Evolutionary conservation across 1,139 yeast genomes (phyloP).

Genomic region (Candida neerlandica): DNA sequence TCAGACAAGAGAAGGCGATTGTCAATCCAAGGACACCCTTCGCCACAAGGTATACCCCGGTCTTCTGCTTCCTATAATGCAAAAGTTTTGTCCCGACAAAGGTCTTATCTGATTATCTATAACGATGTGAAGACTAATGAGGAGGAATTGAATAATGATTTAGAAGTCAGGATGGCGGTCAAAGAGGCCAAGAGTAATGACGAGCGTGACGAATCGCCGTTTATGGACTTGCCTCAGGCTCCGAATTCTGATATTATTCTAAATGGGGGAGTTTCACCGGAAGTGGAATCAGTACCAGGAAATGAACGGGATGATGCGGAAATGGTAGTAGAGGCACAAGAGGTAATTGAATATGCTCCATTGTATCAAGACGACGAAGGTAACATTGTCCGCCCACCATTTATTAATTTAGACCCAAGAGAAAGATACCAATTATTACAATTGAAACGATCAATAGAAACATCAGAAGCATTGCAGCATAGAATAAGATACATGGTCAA

Average conservation of each 20-base stretch:
- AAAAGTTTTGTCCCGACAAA: constrained; percentile 14
- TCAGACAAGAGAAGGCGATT: constrained; percentile 35
- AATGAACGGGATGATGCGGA: background rate
- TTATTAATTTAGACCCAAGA: constrained; percentile 46
- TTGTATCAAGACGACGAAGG: constrained; percentile 41
- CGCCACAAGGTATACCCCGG: constrained; percentile 30
- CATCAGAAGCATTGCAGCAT: constrained; percentile 34
- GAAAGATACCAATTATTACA: constrained; percentile 48
- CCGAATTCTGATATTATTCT: constrained; percentile 5
- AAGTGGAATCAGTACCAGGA: background rate
- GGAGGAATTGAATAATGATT: constrained; percentile 29
- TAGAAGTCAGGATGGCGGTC: constrained; percentile 29
- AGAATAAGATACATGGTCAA: constrained; percentile 43
- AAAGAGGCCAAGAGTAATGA: background rate
- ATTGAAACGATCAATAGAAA: constrained; percentile 41
- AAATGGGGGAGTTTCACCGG: background rate
- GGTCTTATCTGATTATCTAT: constrained; percentile 29
- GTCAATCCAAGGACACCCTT: constrained; percentile 28
- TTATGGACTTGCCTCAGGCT: constrained; percentile 3
- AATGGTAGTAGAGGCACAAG: constrained; percentile 9
- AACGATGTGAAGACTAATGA: constrained; percentile 26
- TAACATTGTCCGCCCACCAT: constrained; percentile 48
- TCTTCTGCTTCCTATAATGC: constrained; percentile 22
- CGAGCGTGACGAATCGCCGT: constrained; percentile 14
- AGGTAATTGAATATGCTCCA: constrained; percentile 36